Base-by-base conservation (phyloP, 805 yeast genomes). In the Saccharomycopsis amapae region DNA sequence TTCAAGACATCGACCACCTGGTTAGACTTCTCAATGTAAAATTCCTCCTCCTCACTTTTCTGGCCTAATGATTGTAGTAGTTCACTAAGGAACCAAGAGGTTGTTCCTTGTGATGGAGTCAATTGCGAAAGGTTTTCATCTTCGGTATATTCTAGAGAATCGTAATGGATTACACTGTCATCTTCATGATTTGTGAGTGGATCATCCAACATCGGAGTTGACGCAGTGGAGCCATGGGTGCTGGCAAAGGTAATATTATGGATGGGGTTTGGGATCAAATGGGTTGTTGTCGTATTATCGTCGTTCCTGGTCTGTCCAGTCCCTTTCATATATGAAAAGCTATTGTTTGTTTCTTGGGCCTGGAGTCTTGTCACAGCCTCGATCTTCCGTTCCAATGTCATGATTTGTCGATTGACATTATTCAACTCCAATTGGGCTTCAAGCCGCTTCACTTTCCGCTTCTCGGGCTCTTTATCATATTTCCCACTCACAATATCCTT, bases 81-180 rank as follows among this genome's bases (percentile, higher is more conserved):
- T 48, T 80, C 87, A 19, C 81, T 76, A 19, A 83, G 63, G 2
- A 71, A 62, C 82, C 84, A 81, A 0, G 88, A 9, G 5, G 37
- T 5, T 17, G 37, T 34, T 5, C 37, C 37, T n/a, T 34, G 23
- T 6, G 37, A 34, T 9, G 35, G 5, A 13, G 9, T n/a, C 6
- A n/a, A 6, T 34, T 22, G 37, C 5, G 35, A 31, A 18, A 5
- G 17, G 6, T 5, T 15, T 17, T 5, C 22, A 18, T 34, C 6
- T 18, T n/a, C n/a, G n/a, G n/a, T n/a, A n/a, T n/a, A n/a, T n/a
- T n/a, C n/a, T n/a, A n/a, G n/a, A n/a, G n/a, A n/a, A n/a, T n/a
- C n/a, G n/a, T n/a, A 15, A 15, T 13, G 32, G 32, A 15, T 2
- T 28, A 33, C 12, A 33, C 2, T 15, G 15, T 23, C 26, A 20